Percentiles rank a stretch among this genome's conserved stretches.
These are phyloP conservation scores for Phytopythium mirpurense DNA, from an alignment of 352 stramenopile genomes.

Conservation along the genomic window DNA sequence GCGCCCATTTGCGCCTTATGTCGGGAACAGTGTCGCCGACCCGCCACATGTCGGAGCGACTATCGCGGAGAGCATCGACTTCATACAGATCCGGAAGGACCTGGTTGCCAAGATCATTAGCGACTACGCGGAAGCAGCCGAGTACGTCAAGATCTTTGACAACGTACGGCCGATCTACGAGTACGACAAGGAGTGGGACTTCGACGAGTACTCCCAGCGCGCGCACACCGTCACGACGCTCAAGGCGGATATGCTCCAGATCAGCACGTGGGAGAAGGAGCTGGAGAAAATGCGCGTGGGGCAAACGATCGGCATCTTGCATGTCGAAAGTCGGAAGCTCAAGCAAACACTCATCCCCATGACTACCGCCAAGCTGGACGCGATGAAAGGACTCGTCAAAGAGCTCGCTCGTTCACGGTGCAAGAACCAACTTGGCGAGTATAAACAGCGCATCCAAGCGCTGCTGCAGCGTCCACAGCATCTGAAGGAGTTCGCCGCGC, in stretches of 20 bases:
- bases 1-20: slow-evolving; percentile 77
- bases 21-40: slow-evolving; percentile 60
- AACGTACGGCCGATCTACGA: slow-evolving; percentile 90
- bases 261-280: slow-evolving; percentile 91
- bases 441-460: slow-evolving; percentile 86
- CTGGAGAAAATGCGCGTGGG: slow-evolving; percentile 92
- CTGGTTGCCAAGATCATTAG: slow-evolving; percentile 82
- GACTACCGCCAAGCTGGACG: slow-evolving; percentile 87
- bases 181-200: slow-evolving; percentile 88
- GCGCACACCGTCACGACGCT: slow-evolving; percentile 84
- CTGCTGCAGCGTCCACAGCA: slow-evolving; percentile 81
- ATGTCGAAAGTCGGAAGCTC: slow-evolving; percentile 92
- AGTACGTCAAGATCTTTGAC: slow-evolving; percentile 92
- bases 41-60: slow-evolving; percentile 74
- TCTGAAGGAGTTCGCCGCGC: slow-evolving; percentile 90
- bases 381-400: slow-evolving; percentile 91
- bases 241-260: slow-evolving; percentile 88
- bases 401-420: slow-evolving; percentile 86
- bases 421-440: slow-evolving; percentile 85
- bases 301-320: slow-evolving; percentile 89
- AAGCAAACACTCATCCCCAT: slow-evolving; percentile 92
- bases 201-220: slow-evolving; percentile 81
- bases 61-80: slow-evolving; percentile 65
- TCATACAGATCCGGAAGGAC: slow-evolving; percentile 65
- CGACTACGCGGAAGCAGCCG: slow-evolving; percentile 83